Percentiles rank a stretch among this genome's conserved stretches.
Conservation (phyloP, 306 rosid genomes). For the Prunus dulcis region DNA sequence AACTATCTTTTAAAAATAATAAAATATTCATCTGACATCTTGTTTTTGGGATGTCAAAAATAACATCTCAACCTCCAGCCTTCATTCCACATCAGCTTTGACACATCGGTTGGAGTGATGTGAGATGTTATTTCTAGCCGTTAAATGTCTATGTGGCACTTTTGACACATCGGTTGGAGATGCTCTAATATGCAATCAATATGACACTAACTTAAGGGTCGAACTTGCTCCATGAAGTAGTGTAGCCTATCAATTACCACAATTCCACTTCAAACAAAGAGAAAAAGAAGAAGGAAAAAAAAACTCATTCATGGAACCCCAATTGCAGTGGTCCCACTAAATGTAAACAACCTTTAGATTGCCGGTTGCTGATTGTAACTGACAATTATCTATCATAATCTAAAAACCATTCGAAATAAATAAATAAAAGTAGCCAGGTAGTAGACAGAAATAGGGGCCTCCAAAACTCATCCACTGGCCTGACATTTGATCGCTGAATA, state of each 20-base stretch:
- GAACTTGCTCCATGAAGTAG: not conserved
- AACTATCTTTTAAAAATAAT: no score
- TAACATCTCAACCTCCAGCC: no score
- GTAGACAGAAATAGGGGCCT: slow-evolving; percentile 6
- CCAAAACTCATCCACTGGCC: slow-evolving; percentile 8
- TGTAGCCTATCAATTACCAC: slow-evolving; percentile 2
- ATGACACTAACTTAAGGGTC: slow-evolving; percentile 10
- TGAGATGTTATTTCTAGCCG: no score
- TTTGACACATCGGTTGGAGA: no score
- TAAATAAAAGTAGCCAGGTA: not conserved
- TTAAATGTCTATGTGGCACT: no score
- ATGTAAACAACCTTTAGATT: slow-evolving; percentile 9
- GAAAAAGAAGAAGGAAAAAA: no score
- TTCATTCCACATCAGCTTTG: no score
- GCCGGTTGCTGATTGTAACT: slow-evolving; percentile 5
- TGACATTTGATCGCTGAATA: not conserved
- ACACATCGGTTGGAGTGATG: no score
- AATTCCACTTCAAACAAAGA: not conserved
- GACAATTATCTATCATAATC: slow-evolving; percentile 1
- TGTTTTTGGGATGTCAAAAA: no score
- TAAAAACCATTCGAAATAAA: not conserved
- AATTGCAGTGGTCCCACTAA: slow-evolving; percentile 7
- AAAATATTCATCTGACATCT: no score
- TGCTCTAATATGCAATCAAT: not conserved
- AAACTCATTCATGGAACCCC: slow-evolving; percentile 3